phyloP scores from a whole-genome alignment of 1,284 basidiomycete genomes.

The Heterobasidion parviporum region DNA sequence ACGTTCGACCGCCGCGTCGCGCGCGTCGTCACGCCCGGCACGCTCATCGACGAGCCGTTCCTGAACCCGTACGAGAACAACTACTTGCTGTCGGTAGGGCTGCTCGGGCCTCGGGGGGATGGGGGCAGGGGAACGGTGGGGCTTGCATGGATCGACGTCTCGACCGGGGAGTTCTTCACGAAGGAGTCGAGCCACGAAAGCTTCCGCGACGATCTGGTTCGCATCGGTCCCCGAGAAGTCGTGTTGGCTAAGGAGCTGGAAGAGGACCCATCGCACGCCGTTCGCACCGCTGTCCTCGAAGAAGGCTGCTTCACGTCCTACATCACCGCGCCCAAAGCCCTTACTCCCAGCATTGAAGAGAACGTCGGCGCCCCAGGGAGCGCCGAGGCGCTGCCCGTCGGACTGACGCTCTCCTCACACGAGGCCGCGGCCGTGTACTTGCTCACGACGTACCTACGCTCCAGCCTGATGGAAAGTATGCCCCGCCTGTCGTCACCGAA shows the following conservation, averaged over 20 bases:
- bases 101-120: neutral
- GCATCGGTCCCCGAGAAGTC: conserved; percentile 78
- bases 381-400: conserved; percentile 1
- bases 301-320: conserved; percentile 48
- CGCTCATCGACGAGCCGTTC: conserved; percentile 86
- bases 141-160: conserved; percentile 91
- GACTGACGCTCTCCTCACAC: conserved; percentile 12
- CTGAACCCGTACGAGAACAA: conserved; percentile 81
- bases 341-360: neutral
- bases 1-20: conserved; percentile 73
- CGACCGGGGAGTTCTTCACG: conserved; percentile 89
- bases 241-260: conserved; percentile 54
- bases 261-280: conserved; percentile 28
- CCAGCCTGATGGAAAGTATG: conserved; percentile 75
- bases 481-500: conserved; percentile 55
- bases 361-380: neutral
- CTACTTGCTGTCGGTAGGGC: conserved; percentile 72
- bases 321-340: conserved; percentile 13
- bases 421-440: conserved; percentile 60
- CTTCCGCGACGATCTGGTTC: conserved; percentile 77
- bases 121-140: conserved; percentile 27
- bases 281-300: conserved; percentile 39
- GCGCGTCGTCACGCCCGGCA: conserved; percentile 87
- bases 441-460: conserved; percentile 62
- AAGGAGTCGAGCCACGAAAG: conserved; percentile 46